Percentiles rank a stretch among this genome's conserved stretches.
Conservation (phyloP, 495 filamentous ascomycete species). For the Clavariopsis aquatica region DNA sequence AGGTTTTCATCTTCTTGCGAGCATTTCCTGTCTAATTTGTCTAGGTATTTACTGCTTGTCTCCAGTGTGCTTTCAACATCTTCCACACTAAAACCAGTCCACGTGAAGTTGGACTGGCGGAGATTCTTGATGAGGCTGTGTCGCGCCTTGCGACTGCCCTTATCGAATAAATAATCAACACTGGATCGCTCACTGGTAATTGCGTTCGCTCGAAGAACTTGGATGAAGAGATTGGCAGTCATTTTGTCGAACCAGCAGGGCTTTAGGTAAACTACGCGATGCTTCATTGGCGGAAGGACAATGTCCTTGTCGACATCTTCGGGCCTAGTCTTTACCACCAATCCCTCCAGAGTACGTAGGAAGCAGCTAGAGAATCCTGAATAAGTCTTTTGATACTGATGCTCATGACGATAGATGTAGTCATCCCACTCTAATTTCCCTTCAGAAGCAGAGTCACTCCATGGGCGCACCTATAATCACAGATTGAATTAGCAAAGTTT, state of each 20-base stretch:
- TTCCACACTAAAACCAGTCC: slow-evolving; percentile 68
- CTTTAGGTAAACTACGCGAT: slow-evolving; percentile 71
- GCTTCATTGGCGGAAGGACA: slow-evolving; percentile 66
- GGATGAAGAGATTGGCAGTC: slow-evolving; percentile 79
- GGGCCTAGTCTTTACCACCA: slow-evolving; percentile 78
- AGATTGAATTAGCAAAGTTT: neutral
- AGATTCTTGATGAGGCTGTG: slow-evolving; percentile 72
- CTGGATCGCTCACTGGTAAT: slow-evolving; percentile 85
- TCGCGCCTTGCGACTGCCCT: slow-evolving; percentile 64
- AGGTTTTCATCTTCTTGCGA: slow-evolving; percentile 58
- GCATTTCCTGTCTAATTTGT: slow-evolving; percentile 55
- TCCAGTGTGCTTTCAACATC: slow-evolving; percentile 65
- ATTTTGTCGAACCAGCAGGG: slow-evolving; percentile 82
- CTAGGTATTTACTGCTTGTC: slow-evolving; percentile 64
- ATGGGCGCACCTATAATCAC: slow-evolving; percentile 57
- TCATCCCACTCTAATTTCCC: slow-evolving; percentile 65
- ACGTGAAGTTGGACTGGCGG: slow-evolving; percentile 86
- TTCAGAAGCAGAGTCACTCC: slow-evolving; percentile 58
- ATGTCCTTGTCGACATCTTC: slow-evolving; percentile 68
- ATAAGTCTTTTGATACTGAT: slow-evolving; percentile 52
- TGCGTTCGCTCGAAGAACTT: slow-evolving; percentile 78
- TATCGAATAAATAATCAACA: slow-evolving; percentile 85
- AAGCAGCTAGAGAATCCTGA: slow-evolving; percentile 56
- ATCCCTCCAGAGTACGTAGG: slow-evolving; percentile 66
- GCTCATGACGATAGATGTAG: slow-evolving; percentile 68